Evolutionary conservation across 148 eudicot species (phyloP).

Genomic region (Rhododendron ovatum): DNA sequence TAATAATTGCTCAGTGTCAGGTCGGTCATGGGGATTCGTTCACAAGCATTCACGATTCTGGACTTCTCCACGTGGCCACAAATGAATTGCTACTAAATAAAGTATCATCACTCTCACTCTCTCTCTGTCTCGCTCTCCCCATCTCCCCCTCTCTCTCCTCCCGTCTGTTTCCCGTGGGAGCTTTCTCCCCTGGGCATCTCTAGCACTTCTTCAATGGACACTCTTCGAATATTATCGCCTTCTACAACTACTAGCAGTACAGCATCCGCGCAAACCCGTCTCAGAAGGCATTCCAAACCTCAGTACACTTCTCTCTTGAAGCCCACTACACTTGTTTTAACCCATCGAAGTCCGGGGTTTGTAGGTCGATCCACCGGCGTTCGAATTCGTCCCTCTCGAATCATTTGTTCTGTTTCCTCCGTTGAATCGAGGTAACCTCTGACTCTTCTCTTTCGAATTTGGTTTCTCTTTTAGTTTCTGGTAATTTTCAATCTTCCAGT

Average conservation of each 20-base stretch:
- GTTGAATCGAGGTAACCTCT: constrained; percentile 23
- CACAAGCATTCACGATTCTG: no score
- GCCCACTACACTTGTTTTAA: neutral
- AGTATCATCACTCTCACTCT: neutral
- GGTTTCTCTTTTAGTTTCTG: neutral
- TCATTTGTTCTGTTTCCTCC: constrained; percentile 29
- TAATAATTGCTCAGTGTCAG: no score
- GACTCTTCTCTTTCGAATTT: neutral
- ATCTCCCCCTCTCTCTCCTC: neutral
- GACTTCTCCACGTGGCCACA: neutral
- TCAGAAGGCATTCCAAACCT: constrained; percentile 15
- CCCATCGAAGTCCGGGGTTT: constrained; percentile 1
- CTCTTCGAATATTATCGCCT: constrained; percentile 25
- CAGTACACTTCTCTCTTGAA: neutral
- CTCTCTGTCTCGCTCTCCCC: neutral
- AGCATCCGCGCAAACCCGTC: constrained; percentile 7
- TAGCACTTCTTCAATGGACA: constrained; percentile 24
- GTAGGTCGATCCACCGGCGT: constrained; percentile 7
- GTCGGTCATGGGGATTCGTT: no score
- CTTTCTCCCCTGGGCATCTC: neutral
- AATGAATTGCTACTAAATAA: neutral
- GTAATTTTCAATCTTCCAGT: neutral
- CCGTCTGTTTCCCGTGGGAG: neutral
- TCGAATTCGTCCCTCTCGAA: neutral
- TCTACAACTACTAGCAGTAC: constrained; percentile 11